Base-by-base conservation (phyloP, 805 yeast species). In the Zygotorulaspora sp. region DNA sequence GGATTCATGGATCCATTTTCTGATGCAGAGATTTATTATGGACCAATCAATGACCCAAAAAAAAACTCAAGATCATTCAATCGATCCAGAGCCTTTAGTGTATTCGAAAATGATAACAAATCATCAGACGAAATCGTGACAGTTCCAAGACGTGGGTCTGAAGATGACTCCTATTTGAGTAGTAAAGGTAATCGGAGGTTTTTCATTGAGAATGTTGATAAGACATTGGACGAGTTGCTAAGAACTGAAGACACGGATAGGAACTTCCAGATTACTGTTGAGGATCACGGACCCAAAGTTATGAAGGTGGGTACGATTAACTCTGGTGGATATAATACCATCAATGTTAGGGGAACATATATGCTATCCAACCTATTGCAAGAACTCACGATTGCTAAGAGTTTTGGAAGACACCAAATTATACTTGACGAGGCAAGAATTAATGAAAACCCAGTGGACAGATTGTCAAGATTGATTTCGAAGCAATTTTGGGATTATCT, bases 321-420 rank as follows among this genome's bases (percentile, higher is more conserved):
- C 55, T 86, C 95, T 3, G 77, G 79, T 52, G 97, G 96, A 1
- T 85, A 64, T 63, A 79, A 76, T 25, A 80, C 75, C 49, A 74
- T 74, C 38, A 84, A 80, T 43, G 72, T 88, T 39, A 67, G 95
- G 42, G 97, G 97, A 3, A 88, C 96, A 0, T 88, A 88, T 55
- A 83, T 83, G 89, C 65, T 88, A 33, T 80, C 92, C 0, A 89
- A 89, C 60, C 63, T 89, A 26, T 68, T 88, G 39, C 96, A 88
- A 64, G 97, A 88, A 61, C 68, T 88, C 47, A 86, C 96, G 0
- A 78, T 87, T 44, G 96, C 96, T 10, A 77, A 83, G 55, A 67
- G 83, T 40, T 75, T 79, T 58, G 95, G 95, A 6, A 71, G 90
- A 45, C 78, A 77, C 45, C 83, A 78, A 53, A 78, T 87, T 70